These are phyloP conservation scores for Trypethelium eluteriae DNA, from an alignment of 495 filamentous ascomycete genomes.

Conservation along the genomic window DNA sequence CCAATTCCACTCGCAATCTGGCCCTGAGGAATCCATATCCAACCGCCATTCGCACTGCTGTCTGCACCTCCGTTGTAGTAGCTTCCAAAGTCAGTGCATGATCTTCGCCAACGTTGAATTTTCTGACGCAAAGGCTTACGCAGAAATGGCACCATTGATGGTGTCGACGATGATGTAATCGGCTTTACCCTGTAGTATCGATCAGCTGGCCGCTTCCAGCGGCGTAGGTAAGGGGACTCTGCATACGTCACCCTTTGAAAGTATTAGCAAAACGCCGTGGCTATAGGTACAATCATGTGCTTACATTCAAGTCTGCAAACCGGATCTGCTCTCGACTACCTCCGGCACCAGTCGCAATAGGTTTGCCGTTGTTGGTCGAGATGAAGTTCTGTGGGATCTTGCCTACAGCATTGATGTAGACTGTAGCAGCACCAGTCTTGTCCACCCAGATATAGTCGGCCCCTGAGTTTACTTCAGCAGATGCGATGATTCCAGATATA, in stretches of 20 bases:
- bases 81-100: not conserved
- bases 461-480: not conserved
- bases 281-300: not conserved
- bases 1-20: not conserved
- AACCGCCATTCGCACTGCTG: not conserved
- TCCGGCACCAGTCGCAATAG: not conserved
- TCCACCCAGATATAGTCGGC: not conserved
- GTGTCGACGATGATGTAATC: slow-evolving; percentile 1
- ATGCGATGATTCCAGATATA: not conserved
- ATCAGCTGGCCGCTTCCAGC: not conserved
- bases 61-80: slow-evolving; percentile 1
- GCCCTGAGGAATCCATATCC: not conserved
- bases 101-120: not conserved
- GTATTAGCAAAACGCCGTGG: not conserved
- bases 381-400: not conserved
- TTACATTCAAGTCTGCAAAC: not conserved
- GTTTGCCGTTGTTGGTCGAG: not conserved
- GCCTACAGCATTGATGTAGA: not conserved
- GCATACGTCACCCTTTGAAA: not conserved
- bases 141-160: not conserved
- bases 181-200: not conserved
- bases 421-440: not conserved
- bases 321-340: not conserved
- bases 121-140: not conserved
- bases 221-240: not conserved